These are phyloP conservation scores for Aspergillus pseudoglaucus DNA, from an alignment of 2,329 filamentous ascomycete species.

Conservation along the genomic window DNA sequence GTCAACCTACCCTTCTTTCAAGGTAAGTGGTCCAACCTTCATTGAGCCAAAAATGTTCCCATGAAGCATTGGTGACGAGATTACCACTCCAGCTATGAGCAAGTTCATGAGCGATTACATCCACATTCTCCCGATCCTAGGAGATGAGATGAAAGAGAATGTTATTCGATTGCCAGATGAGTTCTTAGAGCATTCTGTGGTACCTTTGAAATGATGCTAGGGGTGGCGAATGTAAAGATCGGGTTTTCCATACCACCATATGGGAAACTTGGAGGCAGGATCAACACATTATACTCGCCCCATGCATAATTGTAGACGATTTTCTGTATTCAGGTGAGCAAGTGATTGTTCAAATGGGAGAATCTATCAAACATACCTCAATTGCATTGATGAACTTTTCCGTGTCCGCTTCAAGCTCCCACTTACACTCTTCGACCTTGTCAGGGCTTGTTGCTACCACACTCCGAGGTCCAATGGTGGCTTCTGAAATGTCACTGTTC, in stretches of 20 bases:
- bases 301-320: conserved; percentile 83
- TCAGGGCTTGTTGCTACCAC: conserved; percentile 83
- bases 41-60: conserved; percentile 55
- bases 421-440: conserved; percentile 74
- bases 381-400: conserved; percentile 86
- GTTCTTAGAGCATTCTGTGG: neutral
- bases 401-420: conserved; percentile 86
- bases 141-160: neutral
- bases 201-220: conserved; percentile 80
- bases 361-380: conserved; percentile 49
- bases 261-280: conserved; percentile 83
- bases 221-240: conserved; percentile 90
- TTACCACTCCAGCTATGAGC: conserved; percentile 83
- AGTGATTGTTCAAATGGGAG: neutral
- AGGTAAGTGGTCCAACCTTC: conserved; percentile 93
- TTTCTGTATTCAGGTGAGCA: conserved; percentile 30
- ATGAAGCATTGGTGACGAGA: conserved; percentile 48
- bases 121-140: conserved; percentile 75
- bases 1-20: conserved; percentile 59
- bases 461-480: conserved; percentile 79
- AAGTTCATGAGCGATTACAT: conserved; percentile 87
- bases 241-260: conserved; percentile 85
- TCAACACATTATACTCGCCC: conserved; percentile 91
- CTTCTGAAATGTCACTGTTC: conserved; percentile 69
- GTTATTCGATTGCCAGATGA: neutral